A percentile compares a stretch with the other conserved stretches of the same genome.
These are phyloP conservation scores for Metrosideros polymorpha DNA, from an alignment of 441 rosid species.

Conservation along the genomic window DNA sequence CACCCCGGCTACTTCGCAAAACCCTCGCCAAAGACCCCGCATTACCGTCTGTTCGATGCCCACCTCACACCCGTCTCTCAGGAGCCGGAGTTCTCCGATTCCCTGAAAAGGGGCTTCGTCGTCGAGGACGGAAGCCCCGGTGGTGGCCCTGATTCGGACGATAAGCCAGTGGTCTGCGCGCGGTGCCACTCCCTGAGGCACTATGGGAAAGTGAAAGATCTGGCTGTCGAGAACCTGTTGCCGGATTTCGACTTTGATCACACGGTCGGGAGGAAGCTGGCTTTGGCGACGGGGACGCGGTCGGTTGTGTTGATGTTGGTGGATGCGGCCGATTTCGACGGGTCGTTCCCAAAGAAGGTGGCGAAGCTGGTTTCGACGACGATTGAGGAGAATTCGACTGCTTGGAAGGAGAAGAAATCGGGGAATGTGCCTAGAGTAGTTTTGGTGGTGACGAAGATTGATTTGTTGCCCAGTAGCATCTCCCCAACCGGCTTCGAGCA, in stretches of 20 bases:
- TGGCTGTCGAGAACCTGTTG: constrained; percentile 70
- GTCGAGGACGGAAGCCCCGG: constrained; percentile 20
- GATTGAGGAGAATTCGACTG: constrained; percentile 50
- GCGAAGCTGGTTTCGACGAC: constrained; percentile 63
- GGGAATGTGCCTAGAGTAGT: constrained; percentile 76
- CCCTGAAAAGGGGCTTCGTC: constrained; percentile 50
- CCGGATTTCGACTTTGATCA: constrained; percentile 91
- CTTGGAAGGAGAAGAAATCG: constrained; percentile 82
- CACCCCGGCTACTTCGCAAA: constrained; percentile 65
- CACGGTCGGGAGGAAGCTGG: constrained; percentile 66
- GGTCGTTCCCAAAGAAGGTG: constrained; percentile 72
- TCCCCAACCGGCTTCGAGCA: constrained; percentile 71
- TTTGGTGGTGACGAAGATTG: constrained; percentile 81
- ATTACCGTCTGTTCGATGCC: constrained; percentile 12
- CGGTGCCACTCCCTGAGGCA: constrained; percentile 87
- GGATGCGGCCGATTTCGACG: constrained; percentile 85
- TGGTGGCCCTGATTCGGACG: background rate
- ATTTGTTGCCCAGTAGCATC: constrained; percentile 62
- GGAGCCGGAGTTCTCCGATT: constrained; percentile 43
- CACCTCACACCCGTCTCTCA: constrained; percentile 41
- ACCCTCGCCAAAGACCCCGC: constrained; percentile 35
- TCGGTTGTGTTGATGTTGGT: constrained; percentile 77
- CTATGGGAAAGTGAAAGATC: constrained; percentile 83
- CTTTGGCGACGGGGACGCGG: constrained; percentile 54
- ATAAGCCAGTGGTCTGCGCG: constrained; percentile 59